A percentile compares a stretch with the other conserved stretches of the same genome.
phyloP scores from a whole-genome alignment of 805 yeast genomes.

The Saccharomycopsis sp. region DNA sequence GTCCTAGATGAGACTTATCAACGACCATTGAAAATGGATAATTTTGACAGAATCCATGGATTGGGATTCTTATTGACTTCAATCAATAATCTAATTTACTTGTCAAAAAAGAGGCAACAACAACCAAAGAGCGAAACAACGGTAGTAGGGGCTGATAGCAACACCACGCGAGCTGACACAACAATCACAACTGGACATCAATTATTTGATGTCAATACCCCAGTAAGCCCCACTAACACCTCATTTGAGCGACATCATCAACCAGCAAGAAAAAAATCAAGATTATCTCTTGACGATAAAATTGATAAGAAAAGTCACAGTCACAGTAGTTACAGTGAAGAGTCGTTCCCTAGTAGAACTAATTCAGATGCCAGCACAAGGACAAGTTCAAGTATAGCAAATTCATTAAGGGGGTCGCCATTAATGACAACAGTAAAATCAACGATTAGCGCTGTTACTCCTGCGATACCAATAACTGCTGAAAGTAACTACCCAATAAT shows the following conservation, averaged over 20 bases:
- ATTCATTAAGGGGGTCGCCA: not conserved
- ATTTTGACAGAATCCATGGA: slow-evolving; percentile 6
- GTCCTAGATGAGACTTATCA: not conserved
- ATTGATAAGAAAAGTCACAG: not conserved
- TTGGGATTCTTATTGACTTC: slow-evolving; percentile 3
- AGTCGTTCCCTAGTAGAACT: not conserved
- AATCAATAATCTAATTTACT: not conserved
- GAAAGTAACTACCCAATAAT: too few relatives aligned
- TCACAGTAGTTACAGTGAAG: not conserved
- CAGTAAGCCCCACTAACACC: too few relatives aligned
- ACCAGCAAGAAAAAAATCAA: not conserved
- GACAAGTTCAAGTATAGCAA: too few relatives aligned
- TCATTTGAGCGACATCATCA: too few relatives aligned
- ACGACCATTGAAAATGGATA: not conserved
- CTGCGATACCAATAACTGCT: too few relatives aligned
- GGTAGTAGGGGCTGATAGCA: too few relatives aligned
- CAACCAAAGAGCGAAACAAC: not conserved
- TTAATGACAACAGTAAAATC: not conserved
- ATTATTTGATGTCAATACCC: too few relatives aligned
- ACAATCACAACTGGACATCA: too few relatives aligned
- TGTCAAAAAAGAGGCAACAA: not conserved
- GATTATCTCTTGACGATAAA: not conserved
- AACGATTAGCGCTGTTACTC: not conserved
- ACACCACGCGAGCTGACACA: too few relatives aligned
- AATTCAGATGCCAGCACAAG: not conserved